Base-by-base conservation (phyloP, 345 rosid species). In the Gossypium ekmanianum region DNA sequence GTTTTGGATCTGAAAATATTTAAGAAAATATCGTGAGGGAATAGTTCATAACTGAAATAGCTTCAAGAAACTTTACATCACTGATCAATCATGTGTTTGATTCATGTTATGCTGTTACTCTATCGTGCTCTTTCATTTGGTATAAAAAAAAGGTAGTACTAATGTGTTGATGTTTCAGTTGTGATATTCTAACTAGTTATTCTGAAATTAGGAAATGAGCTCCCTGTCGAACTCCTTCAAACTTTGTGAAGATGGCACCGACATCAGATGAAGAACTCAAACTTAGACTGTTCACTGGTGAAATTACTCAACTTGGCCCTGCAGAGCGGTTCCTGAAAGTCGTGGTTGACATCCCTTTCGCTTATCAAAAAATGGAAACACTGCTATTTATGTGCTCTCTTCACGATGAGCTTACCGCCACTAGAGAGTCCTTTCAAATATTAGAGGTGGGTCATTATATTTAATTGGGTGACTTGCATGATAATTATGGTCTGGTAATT, bases 281-380 rank as follows among this genome's bases (percentile, higher is more conserved):
- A 91, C 97, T 96, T 69, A 93, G 99, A 85, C 66, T 93, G 81
- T 96, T 79, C 80, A 81, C 56, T 17, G 97, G 97, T 68, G 92
- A 89, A 75, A 77, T 89, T 76, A 84, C 98, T 77, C 91, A 84
- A 74, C 92, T 96, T 54, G 99, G 98, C 73, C 81, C 89, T 11
- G 99, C 99, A 67, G 99, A 96, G 82, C 84, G 97, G 78, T 96
- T 96, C 85, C 84, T 96, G 24, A 96, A 96, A 82, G 87, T 84
- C 45, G 84, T 96, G 77, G 88, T 93, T 63, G 88, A 80, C 79
- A 89, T 96, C 58, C 99, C 99, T 78, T 90, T 88, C 79, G 93
- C 97, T 72, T 93, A 83, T 82, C 90, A 91, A 75, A 89, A 97
- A 61, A 78, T 96, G 68, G 99, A 96, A 81, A 88, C 94, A 9